Conservation (phyloP, 1,284 basidiomycete genomes). For the Malassezia furfur region DNA sequence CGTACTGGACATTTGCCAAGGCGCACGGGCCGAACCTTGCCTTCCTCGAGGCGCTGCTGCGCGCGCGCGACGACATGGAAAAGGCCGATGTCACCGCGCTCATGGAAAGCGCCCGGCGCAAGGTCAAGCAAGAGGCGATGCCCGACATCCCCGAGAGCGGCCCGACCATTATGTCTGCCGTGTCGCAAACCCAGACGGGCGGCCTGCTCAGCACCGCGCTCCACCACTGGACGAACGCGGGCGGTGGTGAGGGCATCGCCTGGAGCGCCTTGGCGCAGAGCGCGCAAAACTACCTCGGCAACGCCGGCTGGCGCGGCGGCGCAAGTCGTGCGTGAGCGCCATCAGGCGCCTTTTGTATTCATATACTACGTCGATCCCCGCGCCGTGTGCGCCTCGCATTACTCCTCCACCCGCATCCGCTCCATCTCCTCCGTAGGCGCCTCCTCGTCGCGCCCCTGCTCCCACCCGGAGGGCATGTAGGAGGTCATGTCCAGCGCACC, state of each 20-base stretch:
- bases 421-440: neutral
- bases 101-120: constrained; percentile 86
- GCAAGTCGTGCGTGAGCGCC: neutral
- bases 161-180: constrained; percentile 37
- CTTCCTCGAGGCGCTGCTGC: constrained; percentile 83
- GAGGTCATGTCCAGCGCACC: constrained; percentile 36
- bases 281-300: constrained; percentile 18
- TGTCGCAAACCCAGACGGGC: constrained; percentile 26
- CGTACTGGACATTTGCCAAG: constrained; percentile 86
- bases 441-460: constrained; percentile 36
- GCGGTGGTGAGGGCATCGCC: constrained; percentile 1
- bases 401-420: neutral
- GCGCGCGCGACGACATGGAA: constrained; percentile 80
- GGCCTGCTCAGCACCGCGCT: constrained; percentile 21
- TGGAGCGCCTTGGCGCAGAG: constrained; percentile 19
- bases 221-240: constrained; percentile 9
- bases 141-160: constrained; percentile 35
- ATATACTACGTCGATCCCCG: too few species aligned
- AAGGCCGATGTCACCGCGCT: constrained; percentile 74
- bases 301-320: constrained; percentile 12
- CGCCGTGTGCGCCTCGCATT: too few species aligned
- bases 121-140: constrained; percentile 56
- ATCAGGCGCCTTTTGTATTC: neutral
- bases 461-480: constrained; percentile 39
- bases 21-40: constrained; percentile 82